These are phyloP conservation scores for Macrolepiota albuminosa DNA, from an alignment of 768 basidiomycete species.

Conservation along the genomic window DNA sequence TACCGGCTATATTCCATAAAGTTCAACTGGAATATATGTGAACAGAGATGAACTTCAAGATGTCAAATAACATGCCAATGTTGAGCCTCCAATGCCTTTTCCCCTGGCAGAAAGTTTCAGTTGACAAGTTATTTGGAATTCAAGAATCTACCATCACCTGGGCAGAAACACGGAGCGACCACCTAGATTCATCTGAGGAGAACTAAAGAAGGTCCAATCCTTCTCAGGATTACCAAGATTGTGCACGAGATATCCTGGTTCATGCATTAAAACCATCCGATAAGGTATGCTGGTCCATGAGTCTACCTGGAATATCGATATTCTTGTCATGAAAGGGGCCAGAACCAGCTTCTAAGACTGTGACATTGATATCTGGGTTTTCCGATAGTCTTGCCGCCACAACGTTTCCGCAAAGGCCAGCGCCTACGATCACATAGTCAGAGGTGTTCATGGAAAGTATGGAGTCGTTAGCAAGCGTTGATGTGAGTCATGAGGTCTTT, in stretches of 20 bases:
- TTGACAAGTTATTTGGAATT: background rate
- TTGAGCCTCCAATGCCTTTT: background rate
- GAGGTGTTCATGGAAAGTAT: background rate
- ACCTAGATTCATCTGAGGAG: background rate
- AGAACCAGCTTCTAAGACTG: background rate
- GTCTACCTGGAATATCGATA: background rate
- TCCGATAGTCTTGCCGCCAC: background rate
- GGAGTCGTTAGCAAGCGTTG: too few relatives aligned
- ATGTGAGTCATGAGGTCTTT: too few relatives aligned
- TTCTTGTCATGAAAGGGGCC: background rate
- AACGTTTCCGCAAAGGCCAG: background rate
- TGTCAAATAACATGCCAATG: background rate
- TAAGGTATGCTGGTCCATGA: background rate
- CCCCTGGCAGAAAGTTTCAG: background rate
- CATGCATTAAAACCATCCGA: too few relatives aligned
- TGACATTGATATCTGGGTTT: background rate
- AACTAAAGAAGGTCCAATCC: background rate
- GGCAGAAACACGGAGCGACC: background rate
- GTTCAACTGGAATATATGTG: background rate
- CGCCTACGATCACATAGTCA: background rate
- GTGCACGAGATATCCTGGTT: background rate
- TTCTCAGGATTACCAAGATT: background rate
- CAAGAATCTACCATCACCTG: background rate
- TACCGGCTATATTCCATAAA: conserved; percentile 2
- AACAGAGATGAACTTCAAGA: background rate